phyloP scores from a whole-genome alignment of 129 eudicot genomes.

The Ambrosia artemisiifolia region DNA sequence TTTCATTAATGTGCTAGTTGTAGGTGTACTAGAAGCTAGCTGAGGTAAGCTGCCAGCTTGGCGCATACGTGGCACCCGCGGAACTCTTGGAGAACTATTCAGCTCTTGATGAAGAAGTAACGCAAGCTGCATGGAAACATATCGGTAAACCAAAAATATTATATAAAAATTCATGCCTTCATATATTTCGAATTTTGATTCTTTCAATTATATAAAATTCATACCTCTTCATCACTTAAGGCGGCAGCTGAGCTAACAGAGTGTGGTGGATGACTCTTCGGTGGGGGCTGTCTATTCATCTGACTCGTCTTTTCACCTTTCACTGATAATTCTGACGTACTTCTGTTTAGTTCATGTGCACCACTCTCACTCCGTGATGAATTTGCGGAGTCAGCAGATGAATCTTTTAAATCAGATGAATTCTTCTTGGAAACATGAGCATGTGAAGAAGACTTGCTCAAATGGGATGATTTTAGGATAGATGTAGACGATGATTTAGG shows the following conservation, averaged over 20 bases:
- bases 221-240: constrained; percentile 95
- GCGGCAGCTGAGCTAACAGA: constrained; percentile 61
- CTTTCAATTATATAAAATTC: background rate
- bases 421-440: constrained; percentile 40
- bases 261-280: constrained; percentile 41
- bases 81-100: constrained; percentile 91
- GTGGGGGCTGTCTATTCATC: constrained; percentile 39
- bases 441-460: constrained; percentile 42
- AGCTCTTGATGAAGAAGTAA: constrained; percentile 93
- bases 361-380: constrained; percentile 40
- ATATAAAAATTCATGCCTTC: background rate
- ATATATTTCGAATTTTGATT: background rate
- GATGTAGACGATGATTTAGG: constrained; percentile 46
- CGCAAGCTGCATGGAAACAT: constrained; percentile 65
- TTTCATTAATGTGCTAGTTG: constrained; percentile 56
- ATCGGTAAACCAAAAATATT: constrained; percentile 7
- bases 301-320: constrained; percentile 53
- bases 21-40: constrained; percentile 51
- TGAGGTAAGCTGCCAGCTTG: constrained; percentile 94
- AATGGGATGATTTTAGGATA: constrained; percentile 46
- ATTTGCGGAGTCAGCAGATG: constrained; percentile 26
- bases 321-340: constrained; percentile 35
- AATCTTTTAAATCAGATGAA: constrained; percentile 55
- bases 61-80: constrained; percentile 95
- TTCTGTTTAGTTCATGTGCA: constrained; percentile 42